These are phyloP conservation scores for Fraxinus quadrangulata DNA, from an alignment of 257 asterid genomes.

Conservation along the genomic window DNA sequence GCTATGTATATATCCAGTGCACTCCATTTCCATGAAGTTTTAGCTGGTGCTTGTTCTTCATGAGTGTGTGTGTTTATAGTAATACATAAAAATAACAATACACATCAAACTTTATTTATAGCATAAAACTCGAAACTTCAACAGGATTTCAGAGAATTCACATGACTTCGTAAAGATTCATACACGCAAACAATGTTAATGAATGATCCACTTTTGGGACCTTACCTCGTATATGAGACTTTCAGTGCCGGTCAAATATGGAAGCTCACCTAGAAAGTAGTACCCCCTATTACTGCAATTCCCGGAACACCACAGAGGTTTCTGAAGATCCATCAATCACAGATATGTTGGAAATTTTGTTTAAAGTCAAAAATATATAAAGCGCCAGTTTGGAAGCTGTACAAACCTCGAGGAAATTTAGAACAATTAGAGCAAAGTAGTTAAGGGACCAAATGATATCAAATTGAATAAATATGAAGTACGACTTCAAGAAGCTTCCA, in stretches of 20 bases:
- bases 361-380: conserved; percentile 23
- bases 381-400: conserved; percentile 21
- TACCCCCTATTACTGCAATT: conserved; percentile 70
- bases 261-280: conserved; percentile 90
- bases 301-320: conserved; percentile 90
- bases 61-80: background rate
- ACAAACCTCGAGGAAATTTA: conserved; percentile 79
- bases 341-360: conserved; percentile 23
- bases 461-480: conserved; percentile 72
- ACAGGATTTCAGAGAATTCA: background rate
- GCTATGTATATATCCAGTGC: background rate
- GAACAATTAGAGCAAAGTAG: conserved; percentile 74
- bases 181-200: background rate
- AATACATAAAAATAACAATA: too few relatives aligned
- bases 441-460: conserved; percentile 89
- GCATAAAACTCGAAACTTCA: background rate
- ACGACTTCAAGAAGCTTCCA: conserved; percentile 59
- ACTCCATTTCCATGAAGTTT: background rate
- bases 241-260: conserved; percentile 67
- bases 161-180: background rate
- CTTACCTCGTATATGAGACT: conserved; percentile 85
- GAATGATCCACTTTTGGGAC: conserved; percentile 10
- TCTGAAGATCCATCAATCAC: conserved; percentile 56
- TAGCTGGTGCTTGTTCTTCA: background rate
- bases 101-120: background rate